Evolutionary conservation across 1,139 yeast genomes (phyloP).

Genomic region (Hyphopichia wangnamkhiaoensis): DNA sequence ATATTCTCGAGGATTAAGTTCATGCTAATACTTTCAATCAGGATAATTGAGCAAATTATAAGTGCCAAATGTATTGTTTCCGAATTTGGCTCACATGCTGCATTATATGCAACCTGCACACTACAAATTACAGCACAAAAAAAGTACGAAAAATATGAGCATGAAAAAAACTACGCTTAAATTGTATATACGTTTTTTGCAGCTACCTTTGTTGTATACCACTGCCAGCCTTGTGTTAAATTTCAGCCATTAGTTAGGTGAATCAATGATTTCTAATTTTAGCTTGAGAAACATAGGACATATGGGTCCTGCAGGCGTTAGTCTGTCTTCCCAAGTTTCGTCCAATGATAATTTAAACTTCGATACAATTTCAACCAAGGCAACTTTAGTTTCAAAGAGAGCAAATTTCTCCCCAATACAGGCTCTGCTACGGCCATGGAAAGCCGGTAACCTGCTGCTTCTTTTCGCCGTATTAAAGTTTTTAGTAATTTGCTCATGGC

Average conservation of each 20-base stretch:
- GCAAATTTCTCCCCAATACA: conserved; percentile 66
- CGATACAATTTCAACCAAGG: conserved; percentile 36
- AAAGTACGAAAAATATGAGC: not conserved
- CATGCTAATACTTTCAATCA: no score
- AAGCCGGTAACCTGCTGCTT: conserved; percentile 48
- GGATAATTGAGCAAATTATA: no score
- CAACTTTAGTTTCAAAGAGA: conserved; percentile 43
- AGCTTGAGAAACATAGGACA: not conserved
- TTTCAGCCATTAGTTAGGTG: not conserved
- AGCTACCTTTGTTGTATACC: not conserved
- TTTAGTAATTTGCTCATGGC: conserved; percentile 32
- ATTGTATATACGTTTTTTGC: not conserved
- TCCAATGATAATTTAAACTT: conserved; percentile 37
- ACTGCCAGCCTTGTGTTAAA: no score
- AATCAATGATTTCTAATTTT: not conserved
- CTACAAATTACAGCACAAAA: no score
- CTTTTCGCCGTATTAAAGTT: conserved; percentile 48
- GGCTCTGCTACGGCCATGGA: conserved; percentile 63
- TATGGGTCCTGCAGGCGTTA: conserved; percentile 48
- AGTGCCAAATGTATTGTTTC: no score
- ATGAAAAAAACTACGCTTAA: not conserved
- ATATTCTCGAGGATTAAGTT: no score
- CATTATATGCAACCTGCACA: no score
- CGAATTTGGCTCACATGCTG: no score
- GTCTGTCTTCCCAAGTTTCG: conserved; percentile 48